A percentile compares a stretch with the other conserved stretches of the same genome.
Evolutionary conservation across 2,329 filamentous ascomycete genomes (phyloP).

Genomic region (Colletotrichum sp.): DNA sequence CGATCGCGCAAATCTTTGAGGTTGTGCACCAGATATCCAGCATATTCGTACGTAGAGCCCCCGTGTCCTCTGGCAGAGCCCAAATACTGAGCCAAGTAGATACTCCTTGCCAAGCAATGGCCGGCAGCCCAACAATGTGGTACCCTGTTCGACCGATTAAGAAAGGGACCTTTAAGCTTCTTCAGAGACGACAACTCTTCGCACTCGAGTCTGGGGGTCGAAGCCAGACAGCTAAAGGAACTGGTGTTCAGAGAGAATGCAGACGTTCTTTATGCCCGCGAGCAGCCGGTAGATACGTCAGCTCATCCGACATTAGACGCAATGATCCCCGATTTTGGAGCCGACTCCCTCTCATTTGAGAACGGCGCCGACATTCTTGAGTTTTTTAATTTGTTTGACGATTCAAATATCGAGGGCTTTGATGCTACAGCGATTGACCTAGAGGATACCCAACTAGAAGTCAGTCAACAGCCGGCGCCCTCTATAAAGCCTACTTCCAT

Average conservation of each 20-base stretch:
- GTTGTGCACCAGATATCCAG: neutral
- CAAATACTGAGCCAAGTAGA: neutral
- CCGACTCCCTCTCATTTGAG: neutral
- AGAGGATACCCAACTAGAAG: neutral
- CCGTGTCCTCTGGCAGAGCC: neutral
- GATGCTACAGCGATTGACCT: neutral
- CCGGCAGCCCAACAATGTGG: neutral
- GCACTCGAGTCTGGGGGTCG: neutral
- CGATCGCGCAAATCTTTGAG: neutral
- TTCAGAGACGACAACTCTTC: neutral
- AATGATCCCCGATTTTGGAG: neutral
- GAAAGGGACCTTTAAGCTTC: neutral
- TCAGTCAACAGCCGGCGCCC: neutral
- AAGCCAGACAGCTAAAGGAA: neutral
- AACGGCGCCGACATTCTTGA: neutral
- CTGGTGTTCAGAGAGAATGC: neutral
- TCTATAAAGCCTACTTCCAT: neutral
- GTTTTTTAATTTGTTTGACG: neutral
- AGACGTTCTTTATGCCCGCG: neutral
- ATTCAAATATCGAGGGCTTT: neutral
- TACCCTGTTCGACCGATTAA: neutral
- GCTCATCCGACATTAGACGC: neutral
- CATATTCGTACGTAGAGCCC: neutral
- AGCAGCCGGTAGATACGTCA: neutral
- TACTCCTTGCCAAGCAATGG: neutral